Base-by-base conservation (phyloP, 805 yeast species). In the Brettanomyces sp. region DNA sequence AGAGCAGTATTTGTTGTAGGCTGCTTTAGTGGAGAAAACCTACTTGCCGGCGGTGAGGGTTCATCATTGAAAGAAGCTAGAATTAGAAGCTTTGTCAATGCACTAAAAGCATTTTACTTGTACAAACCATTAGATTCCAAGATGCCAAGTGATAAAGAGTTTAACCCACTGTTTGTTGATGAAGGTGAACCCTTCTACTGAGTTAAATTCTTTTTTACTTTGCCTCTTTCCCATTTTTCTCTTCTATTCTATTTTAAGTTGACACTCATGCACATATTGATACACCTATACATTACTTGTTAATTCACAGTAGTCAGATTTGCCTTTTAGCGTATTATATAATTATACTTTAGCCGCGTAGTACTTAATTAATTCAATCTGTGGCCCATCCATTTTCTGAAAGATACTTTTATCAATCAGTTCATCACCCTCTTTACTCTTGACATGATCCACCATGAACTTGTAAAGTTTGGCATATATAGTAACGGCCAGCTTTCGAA, bases 21-120 rank as follows among this genome's bases (percentile, higher is more conserved):
- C 43, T 93, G 87, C 1, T 93, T 89, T 64, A 73, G 85, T 47
- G 98, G 96, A 34, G 72, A 73, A 12, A 79, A 79, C 52, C 81
- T 87, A 65, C 71, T 93, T 46, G 96, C 97, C 44, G 97, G 93
- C 65, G 96, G 96, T 38, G 88, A 85, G 59, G 99, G 98, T 35
- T 72, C 95, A 5, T 85, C 95, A 28, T 70, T 93, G 56, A 78
- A 76, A 52, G 98, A 93, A 67, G 96, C 97, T 34, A 86, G 89
- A 66, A 84, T 88, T 37, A 79, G 96, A 64, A 93, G 96, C 34
- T 86, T 89, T 45, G 95, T 89, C 33, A 84, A 85, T 63, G 90
- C 97, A 33, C 77, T 93, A 62, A 82, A 88, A 73, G 79, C 86
- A 49, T 93, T 93, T 82, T 93, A 93, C 68, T 75, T 95, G 58